Conservation (phyloP, 371 early-diverging fungal genomes). For the Batkoa obscura region DNA sequence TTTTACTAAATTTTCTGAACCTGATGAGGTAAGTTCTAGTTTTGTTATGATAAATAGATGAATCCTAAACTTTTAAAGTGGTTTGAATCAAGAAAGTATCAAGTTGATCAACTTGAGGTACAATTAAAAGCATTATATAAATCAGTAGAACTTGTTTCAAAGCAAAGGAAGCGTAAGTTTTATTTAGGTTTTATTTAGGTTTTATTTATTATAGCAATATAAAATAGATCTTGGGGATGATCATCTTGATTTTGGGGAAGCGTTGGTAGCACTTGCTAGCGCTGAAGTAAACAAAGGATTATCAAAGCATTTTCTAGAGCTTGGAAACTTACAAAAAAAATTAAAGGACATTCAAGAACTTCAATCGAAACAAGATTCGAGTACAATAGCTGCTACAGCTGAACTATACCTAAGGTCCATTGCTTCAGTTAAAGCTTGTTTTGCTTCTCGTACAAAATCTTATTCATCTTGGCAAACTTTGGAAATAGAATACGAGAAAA, state of each 20-base stretch:
- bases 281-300: constrained; percentile 48
- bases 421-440: constrained; percentile 54
- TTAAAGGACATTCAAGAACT: constrained; percentile 55
- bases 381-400: constrained; percentile 51
- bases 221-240: background rate
- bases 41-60: background rate
- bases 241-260: constrained; percentile 47
- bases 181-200: background rate
- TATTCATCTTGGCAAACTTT: constrained; percentile 49
- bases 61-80: constrained; percentile 19
- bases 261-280: constrained; percentile 50
- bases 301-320: constrained; percentile 32
- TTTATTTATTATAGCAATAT: background rate
- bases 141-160: constrained; percentile 57
- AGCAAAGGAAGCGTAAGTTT: constrained; percentile 47
- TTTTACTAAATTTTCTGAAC: constrained; percentile 24
- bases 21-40: constrained; percentile 18
- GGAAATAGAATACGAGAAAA: constrained; percentile 40
- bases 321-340: constrained; percentile 58
- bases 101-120: constrained; percentile 61
- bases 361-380: constrained; percentile 34
- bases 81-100: constrained; percentile 56
- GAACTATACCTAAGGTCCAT: constrained; percentile 82
- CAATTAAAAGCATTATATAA: constrained; percentile 67
- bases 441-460: constrained; percentile 48